These are phyloP conservation scores for Leccinum pellstonianum DNA, from an alignment of 768 basidiomycete genomes.

Conservation along the genomic window DNA sequence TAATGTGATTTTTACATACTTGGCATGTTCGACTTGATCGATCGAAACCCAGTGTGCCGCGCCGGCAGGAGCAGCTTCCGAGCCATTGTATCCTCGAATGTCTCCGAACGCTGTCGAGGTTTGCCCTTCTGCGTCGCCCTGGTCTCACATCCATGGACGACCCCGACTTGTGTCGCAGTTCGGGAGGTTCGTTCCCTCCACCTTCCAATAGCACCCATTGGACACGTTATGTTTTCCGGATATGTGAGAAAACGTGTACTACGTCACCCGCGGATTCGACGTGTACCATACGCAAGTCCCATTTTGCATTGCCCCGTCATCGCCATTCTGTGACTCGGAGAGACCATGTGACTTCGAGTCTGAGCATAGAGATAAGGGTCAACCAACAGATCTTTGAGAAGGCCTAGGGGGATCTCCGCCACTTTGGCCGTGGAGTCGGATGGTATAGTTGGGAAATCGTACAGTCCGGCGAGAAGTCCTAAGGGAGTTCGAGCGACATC, in stretches of 20 bases:
- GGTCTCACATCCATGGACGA: conserved; percentile 8
- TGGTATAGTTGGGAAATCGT: conserved; percentile 77
- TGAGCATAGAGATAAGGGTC: conserved; percentile 20
- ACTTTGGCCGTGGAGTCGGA: conserved; percentile 37
- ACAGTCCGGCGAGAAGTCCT: conserved; percentile 90
- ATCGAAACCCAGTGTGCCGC: conserved; percentile 51
- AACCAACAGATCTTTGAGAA: conserved; percentile 43
- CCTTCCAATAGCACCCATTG: conserved; percentile 71
- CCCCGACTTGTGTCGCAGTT: conserved; percentile 6
- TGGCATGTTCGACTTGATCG: conserved; percentile 43
- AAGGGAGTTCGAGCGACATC: not conserved
- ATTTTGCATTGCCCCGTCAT: not conserved
- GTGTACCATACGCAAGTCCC: conserved; percentile 37
- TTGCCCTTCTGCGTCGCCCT: conserved; percentile 12
- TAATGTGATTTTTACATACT: conserved; percentile 36
- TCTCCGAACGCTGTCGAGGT: conserved; percentile 11
- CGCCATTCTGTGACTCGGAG: not conserved
- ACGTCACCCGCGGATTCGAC: conserved; percentile 62
- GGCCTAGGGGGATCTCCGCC: conserved; percentile 33
- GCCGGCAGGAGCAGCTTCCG: conserved; percentile 9
- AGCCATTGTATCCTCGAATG: conserved; percentile 14
- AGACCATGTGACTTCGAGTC: not conserved
- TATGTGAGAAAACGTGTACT: conserved; percentile 86
- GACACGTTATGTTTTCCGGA: conserved; percentile 79
- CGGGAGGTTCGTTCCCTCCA: conserved; percentile 46